phyloP scores from a whole-genome alignment of 148 eudicot species.

The Rhododendron mucronatum region DNA sequence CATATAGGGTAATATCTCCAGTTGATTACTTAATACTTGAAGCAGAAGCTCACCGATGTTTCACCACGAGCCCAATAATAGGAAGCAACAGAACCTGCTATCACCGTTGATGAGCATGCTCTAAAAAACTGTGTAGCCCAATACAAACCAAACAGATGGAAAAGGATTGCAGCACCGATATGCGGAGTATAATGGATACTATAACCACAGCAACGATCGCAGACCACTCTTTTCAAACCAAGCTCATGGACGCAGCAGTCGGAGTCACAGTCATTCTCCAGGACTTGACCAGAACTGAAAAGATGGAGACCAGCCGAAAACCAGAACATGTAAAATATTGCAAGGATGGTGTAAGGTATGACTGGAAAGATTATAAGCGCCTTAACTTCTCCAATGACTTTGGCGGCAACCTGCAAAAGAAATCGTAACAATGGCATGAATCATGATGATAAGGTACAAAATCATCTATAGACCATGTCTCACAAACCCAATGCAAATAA shows the following conservation, averaged over 20 bases:
- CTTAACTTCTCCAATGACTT: conserved; percentile 96
- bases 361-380: conserved; percentile 85
- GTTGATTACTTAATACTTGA: conserved; percentile 2
- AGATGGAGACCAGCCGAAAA: conserved; percentile 78
- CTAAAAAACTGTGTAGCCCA: conserved; percentile 91
- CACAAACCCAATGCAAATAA: not conserved
- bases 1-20: not conserved
- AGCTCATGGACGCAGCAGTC: conserved; percentile 94
- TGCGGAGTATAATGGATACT: conserved; percentile 76
- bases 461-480: not conserved
- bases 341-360: conserved; percentile 71
- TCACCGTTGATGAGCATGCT: conserved; percentile 84
- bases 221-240: conserved; percentile 57
- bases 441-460: conserved; percentile 13
- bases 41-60: conserved; percentile 51
- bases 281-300: conserved; percentile 81
- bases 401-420: conserved; percentile 78
- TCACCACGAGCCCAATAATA: conserved; percentile 96
- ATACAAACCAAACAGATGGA: conserved; percentile 83
- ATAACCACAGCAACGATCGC: conserved; percentile 92
- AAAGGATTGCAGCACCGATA: conserved; percentile 72
- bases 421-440: conserved; percentile 8
- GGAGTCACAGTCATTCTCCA: conserved; percentile 65
- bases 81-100: conserved; percentile 98
- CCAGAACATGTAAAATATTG: conserved; percentile 90